Conservation (phyloP, 2,329 filamentous ascomycete species). For the Aquanectria penicillioides region DNA sequence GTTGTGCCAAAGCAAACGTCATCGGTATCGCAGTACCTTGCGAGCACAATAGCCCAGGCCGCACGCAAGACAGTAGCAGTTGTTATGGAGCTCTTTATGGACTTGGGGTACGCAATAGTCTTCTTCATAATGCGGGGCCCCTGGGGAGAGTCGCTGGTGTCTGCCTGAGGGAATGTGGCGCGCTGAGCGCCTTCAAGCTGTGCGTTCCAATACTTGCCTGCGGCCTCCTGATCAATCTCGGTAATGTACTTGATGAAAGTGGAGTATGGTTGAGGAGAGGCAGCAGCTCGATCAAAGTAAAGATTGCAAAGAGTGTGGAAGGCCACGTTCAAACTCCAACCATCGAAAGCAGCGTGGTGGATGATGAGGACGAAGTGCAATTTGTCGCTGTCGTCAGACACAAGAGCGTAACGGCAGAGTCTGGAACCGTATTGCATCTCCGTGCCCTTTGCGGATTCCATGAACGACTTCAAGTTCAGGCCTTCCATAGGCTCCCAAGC, state of each 20-base stretch:
- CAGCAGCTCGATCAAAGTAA: neutral
- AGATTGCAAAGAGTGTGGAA: neutral
- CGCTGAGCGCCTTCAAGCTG: neutral
- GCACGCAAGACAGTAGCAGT: conserved; percentile 41
- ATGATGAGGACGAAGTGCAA: conserved; percentile 21
- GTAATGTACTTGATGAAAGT: neutral
- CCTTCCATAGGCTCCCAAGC: conserved; percentile 2
- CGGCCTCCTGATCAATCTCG: neutral
- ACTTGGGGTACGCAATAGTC: neutral
- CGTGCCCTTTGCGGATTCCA: neutral
- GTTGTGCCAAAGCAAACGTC: conserved; percentile 57
- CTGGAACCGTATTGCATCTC: conserved; percentile 12
- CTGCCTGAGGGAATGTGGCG: neutral
- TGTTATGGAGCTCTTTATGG: conserved; percentile 10
- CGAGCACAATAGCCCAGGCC: conserved; percentile 62
- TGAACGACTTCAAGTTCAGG: neutral
- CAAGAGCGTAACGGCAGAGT: conserved; percentile 5
- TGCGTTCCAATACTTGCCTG: neutral
- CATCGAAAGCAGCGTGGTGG: conserved; percentile 38
- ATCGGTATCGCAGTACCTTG: conserved; percentile 52
- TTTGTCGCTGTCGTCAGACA: too few species aligned
- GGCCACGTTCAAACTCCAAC: conserved; percentile 29
- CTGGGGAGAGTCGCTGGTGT: neutral
- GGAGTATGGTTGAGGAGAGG: neutral
- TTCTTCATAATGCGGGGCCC: neutral